Evolutionary conservation across 1,284 basidiomycete genomes (phyloP).

Genomic region (Moesziomyces sp.): DNA sequence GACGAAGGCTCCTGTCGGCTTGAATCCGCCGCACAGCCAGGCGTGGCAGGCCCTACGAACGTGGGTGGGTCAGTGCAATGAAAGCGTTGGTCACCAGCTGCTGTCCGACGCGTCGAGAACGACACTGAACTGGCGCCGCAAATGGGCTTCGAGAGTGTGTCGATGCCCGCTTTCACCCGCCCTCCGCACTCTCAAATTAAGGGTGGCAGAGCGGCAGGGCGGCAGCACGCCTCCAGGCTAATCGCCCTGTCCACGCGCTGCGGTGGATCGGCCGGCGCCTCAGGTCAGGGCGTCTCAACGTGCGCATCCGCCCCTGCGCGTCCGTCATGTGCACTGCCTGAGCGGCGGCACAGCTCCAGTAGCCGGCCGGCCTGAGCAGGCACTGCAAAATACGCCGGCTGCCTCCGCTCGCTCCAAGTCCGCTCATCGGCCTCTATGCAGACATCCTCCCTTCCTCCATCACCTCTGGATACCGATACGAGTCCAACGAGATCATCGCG

Average conservation of each 20-base stretch:
- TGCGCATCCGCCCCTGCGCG: slow-evolving; percentile 1
- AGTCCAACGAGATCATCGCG: slow-evolving; percentile 39
- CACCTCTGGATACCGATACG: slow-evolving; percentile 22
- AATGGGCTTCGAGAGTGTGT: neutral
- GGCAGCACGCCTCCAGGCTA: too few relatives aligned
- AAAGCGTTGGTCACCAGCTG: neutral
- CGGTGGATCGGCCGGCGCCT: neutral
- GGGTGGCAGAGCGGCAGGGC: too few relatives aligned
- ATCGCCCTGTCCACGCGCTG: neutral
- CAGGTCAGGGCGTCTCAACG: slow-evolving; percentile 4
- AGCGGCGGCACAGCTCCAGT: neutral
- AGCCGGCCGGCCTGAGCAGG: too few relatives aligned
- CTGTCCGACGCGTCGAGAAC: neutral
- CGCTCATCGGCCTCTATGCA: too few relatives aligned
- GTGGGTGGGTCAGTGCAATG: too few relatives aligned
- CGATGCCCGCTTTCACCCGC: slow-evolving; percentile 13
- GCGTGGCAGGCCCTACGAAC: too few relatives aligned
- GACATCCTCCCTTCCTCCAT: slow-evolving; percentile 12
- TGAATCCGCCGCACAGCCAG: too few relatives aligned
- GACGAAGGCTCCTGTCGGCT: too few relatives aligned
- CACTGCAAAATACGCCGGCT: neutral
- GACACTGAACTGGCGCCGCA: neutral
- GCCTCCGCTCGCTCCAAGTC: neutral
- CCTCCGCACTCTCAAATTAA: neutral
- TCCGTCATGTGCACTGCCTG: neutral